Evolutionary conservation across 805 yeast species (phyloP).

Genomic region (Ogataea paraovalis): DNA sequence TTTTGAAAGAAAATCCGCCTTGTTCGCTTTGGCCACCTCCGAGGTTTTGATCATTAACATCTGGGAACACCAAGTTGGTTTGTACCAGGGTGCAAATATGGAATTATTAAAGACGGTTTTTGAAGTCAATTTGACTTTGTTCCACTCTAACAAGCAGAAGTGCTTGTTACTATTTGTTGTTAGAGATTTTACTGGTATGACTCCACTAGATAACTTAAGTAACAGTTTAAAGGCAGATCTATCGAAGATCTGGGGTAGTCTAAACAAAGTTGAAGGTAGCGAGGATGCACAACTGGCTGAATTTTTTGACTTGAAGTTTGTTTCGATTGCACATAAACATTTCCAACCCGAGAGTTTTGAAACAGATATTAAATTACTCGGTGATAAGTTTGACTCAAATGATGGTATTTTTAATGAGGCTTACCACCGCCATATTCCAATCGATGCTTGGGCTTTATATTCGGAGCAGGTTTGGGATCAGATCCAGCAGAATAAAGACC

Average conservation of each 20-base stretch:
- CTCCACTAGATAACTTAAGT: constrained; percentile 72
- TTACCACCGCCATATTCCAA: constrained; percentile 82
- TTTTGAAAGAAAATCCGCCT: constrained; percentile 93
- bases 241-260: constrained; percentile 68
- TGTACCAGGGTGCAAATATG: constrained; percentile 97
- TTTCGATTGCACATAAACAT: constrained; percentile 79
- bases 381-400: constrained; percentile 50
- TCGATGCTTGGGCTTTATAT: constrained; percentile 95
- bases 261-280: constrained; percentile 69
- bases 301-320: constrained; percentile 82
- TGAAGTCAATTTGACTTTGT: constrained; percentile 86
- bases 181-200: constrained; percentile 85
- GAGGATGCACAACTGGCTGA: constrained; percentile 55
- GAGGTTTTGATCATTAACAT: constrained; percentile 88
- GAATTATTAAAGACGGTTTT: constrained; percentile 92
- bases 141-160: constrained; percentile 57
- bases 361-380: constrained; percentile 56
- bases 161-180: constrained; percentile 80
- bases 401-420: constrained; percentile 53
- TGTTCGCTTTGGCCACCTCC: constrained; percentile 89
- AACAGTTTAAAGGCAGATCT: constrained; percentile 69
- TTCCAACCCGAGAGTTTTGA: constrained; percentile 71
- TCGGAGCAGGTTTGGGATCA: constrained; percentile 92
- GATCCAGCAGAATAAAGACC: constrained; percentile 86
- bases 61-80: constrained; percentile 97